These are phyloP conservation scores for Cladophialophora carrionii DNA, from an alignment of 2,329 filamentous ascomycete genomes.

Conservation along the genomic window DNA sequence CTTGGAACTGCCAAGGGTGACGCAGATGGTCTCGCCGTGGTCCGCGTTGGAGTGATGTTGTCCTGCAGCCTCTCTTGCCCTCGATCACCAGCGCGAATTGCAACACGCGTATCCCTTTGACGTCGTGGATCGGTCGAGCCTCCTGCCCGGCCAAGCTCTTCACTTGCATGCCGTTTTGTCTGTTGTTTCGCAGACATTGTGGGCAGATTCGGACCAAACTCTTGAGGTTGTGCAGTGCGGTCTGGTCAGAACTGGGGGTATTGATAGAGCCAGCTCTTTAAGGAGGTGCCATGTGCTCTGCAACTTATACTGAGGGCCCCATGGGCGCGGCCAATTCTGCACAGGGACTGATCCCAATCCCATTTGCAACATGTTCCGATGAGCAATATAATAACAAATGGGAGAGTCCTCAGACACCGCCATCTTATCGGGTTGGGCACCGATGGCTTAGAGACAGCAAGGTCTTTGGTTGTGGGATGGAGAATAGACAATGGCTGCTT, in stretches of 20 bases:
- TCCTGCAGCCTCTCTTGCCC: not conserved
- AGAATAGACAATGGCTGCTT: conserved; percentile 9
- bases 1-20: not conserved
- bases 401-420: not conserved
- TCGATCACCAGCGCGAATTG: not conserved
- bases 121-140: not conserved
- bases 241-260: not conserved
- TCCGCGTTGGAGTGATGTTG: not conserved
- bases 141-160: too few species aligned
- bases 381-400: conserved; percentile 6
- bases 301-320: not conserved
- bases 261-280: not conserved
- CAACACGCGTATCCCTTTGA: not conserved
- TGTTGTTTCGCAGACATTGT: not conserved
- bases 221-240: not conserved
- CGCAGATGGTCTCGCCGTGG: not conserved
- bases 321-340: not conserved
- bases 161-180: too few species aligned
- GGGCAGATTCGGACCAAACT: not conserved
- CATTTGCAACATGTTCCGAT: not conserved
- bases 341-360: not conserved
- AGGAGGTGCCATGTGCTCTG: too few species aligned
- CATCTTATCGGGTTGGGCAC: not conserved
- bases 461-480: conserved; percentile 5
- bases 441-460: conserved; percentile 5